Evolutionary conservation across 306 rosid genomes (phyloP).

Genomic region (Malus domestica): DNA sequence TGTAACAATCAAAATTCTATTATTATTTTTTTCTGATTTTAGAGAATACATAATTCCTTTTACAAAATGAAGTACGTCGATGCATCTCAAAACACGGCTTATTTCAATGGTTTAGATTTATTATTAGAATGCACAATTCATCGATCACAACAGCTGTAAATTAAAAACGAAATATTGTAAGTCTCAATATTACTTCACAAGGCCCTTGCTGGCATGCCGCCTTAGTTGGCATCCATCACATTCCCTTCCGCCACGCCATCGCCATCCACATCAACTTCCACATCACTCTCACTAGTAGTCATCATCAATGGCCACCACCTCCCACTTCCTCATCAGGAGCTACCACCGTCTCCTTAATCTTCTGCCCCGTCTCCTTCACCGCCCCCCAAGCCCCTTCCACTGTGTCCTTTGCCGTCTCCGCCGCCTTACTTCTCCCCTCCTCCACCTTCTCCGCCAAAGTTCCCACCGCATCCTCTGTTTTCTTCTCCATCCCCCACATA

Average conservation of each 20-base stretch:
- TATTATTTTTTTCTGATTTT: no score
- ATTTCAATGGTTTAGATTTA: not conserved
- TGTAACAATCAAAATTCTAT: no score
- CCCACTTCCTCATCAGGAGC: slow-evolving; percentile 27
- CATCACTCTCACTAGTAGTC: not conserved
- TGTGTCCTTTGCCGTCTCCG: not conserved
- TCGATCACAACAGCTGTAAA: not conserved
- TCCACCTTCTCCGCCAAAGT: slow-evolving; percentile 11
- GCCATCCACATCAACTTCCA: not conserved
- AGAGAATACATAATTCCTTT: no score
- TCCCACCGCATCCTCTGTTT: slow-evolving; percentile 16
- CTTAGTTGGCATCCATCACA: slow-evolving; percentile 27
- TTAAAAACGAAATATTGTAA: no score
- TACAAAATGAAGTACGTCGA: no score
- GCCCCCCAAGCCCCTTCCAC: slow-evolving; percentile 5
- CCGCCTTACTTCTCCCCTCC: slow-evolving; percentile 7
- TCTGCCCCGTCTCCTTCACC: slow-evolving; percentile 39
- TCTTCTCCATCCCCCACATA: slow-evolving; percentile 16
- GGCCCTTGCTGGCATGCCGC: slow-evolving; percentile 22
- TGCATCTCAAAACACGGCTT: not conserved
- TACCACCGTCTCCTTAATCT: slow-evolving; percentile 52
- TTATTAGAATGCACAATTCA: not conserved
- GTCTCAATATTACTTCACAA: not conserved
- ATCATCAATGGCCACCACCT: not conserved
- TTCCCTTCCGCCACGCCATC: not conserved